Evolutionary conservation across 2,329 filamentous ascomycete genomes (phyloP).

Genomic region (Polychaeton citri): DNA sequence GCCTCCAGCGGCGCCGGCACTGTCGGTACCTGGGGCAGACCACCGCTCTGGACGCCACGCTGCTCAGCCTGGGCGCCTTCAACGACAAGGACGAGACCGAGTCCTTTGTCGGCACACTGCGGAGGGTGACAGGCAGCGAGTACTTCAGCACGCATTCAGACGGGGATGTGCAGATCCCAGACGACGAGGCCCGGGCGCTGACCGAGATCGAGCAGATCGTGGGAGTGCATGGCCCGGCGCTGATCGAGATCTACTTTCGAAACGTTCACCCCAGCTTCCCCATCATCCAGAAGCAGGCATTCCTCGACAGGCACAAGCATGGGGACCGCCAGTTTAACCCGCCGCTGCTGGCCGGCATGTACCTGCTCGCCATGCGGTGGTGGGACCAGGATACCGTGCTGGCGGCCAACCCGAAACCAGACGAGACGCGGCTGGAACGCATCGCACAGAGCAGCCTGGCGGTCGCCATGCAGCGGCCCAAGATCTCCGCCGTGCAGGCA

Average conservation of each 20-base stretch:
- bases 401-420: slow-evolving; percentile 50
- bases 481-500: slow-evolving; percentile 67
- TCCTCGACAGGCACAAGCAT: slow-evolving; percentile 63
- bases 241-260: slow-evolving; percentile 72
- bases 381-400: slow-evolving; percentile 64
- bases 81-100: slow-evolving; percentile 71
- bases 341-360: slow-evolving; percentile 64
- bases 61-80: slow-evolving; percentile 69
- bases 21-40: slow-evolving; percentile 75
- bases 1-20: slow-evolving; percentile 63
- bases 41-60: slow-evolving; percentile 70
- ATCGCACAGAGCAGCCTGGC: slow-evolving; percentile 60
- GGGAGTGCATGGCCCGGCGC: slow-evolving; percentile 58
- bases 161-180: slow-evolving; percentile 55
- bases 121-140: slow-evolving; percentile 63
- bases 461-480: slow-evolving; percentile 68
- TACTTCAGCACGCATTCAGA: slow-evolving; percentile 73
- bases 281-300: slow-evolving; percentile 68
- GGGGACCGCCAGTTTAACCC: slow-evolving; percentile 63
- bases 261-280: slow-evolving; percentile 71
- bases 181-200: slow-evolving; percentile 54
- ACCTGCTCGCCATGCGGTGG: slow-evolving; percentile 78
- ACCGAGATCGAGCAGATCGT: slow-evolving; percentile 65
- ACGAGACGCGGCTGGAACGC: slow-evolving; percentile 59
- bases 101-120: slow-evolving; percentile 47